A percentile compares a stretch with the other conserved stretches of the same genome.
phyloP scores from a whole-genome alignment of 305 asterid genomes.

The Ilex paraguariensis region DNA sequence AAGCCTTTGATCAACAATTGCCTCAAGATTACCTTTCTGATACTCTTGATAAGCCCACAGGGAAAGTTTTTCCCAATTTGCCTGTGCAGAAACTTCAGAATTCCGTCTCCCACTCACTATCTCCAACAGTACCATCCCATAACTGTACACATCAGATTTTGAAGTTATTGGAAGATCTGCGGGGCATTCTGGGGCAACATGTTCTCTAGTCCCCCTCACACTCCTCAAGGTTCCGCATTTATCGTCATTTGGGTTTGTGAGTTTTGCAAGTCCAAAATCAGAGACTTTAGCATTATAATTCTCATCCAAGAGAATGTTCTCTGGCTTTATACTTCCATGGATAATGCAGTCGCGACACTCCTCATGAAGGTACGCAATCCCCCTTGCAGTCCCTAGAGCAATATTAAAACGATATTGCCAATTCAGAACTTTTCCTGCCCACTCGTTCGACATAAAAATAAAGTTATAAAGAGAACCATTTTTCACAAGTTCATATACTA shows the following conservation, averaged over 20 bases:
- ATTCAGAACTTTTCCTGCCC: constrained; percentile 47
- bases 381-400: constrained; percentile 72
- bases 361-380: constrained; percentile 78
- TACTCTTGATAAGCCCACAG: constrained; percentile 85
- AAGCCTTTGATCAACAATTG: constrained; percentile 49
- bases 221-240: constrained; percentile 59
- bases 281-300: constrained; percentile 66
- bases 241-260: constrained; percentile 60
- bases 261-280: constrained; percentile 87
- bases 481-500: constrained; percentile 79
- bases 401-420: constrained; percentile 66
- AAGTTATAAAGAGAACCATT: constrained; percentile 68
- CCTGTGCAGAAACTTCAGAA: constrained; percentile 61
- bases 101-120: constrained; percentile 78
- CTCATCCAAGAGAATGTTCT: constrained; percentile 77
- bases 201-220: constrained; percentile 83
- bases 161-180: constrained; percentile 82
- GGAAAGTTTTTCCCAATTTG: constrained; percentile 46
- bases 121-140: constrained; percentile 81
- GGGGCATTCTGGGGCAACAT: constrained; percentile 85
- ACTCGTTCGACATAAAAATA: constrained; percentile 42
- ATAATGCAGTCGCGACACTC: constrained; percentile 84
- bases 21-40: constrained; percentile 57
- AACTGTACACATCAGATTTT: constrained; percentile 73
- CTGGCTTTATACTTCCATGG: constrained; percentile 84